Evolutionary conservation across 2,329 filamentous ascomycete genomes (phyloP).

Genomic region (Septoria petroselini): DNA sequence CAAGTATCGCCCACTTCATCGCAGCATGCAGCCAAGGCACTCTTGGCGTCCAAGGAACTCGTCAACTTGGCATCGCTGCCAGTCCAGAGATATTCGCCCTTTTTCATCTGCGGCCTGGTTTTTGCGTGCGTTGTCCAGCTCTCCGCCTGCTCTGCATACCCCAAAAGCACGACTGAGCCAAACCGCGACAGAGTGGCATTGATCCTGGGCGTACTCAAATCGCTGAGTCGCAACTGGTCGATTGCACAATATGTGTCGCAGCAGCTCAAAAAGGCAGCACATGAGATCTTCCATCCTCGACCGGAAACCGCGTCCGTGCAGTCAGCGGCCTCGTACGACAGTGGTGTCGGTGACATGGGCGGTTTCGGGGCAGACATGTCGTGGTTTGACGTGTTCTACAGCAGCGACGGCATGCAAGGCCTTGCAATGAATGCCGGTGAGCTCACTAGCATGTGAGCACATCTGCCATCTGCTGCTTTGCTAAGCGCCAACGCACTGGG

Average conservation of each 20-base stretch:
- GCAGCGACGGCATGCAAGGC: conserved; percentile 17
- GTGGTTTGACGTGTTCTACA: conserved; percentile 29
- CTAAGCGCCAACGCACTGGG: too few relatives aligned
- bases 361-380: conserved; percentile 19
- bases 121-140: conserved; percentile 78
- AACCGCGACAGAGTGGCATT: conserved; percentile 66
- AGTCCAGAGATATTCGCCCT: conserved; percentile 71
- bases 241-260: conserved; percentile 66
- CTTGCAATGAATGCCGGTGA: conserved; percentile 4
- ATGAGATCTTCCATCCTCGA: conserved; percentile 52
- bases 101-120: conserved; percentile 78
- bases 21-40: conserved; percentile 70
- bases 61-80: conserved; percentile 72
- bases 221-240: conserved; percentile 67
- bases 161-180: conserved; percentile 63
- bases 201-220: conserved; percentile 71
- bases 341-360: conserved; percentile 17
- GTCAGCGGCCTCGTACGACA: conserved; percentile 18
- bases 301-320: conserved; percentile 9
- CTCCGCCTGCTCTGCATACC: conserved; percentile 65
- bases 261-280: conserved; percentile 72
- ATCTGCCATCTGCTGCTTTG: too few relatives aligned
- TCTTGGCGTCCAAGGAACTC: conserved; percentile 74
- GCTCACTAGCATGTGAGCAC: conserved; percentile 7
- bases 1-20: conserved; percentile 51